Evolutionary conservation across 2,329 filamentous ascomycete species (phyloP), one percentile per base, ranked within the genome.

Genomic region (Calonectria montana): DNA sequence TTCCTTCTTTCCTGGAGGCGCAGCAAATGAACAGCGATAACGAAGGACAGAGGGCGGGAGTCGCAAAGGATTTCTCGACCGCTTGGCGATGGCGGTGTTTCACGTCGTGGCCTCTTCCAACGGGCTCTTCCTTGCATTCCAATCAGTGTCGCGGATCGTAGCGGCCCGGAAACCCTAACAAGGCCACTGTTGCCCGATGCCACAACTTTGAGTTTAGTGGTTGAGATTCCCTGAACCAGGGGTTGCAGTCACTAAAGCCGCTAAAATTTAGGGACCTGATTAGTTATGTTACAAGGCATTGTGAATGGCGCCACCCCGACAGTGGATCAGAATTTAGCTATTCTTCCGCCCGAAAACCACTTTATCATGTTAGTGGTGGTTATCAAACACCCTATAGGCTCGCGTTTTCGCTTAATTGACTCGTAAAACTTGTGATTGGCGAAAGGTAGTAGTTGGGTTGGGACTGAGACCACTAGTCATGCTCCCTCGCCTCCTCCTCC

Each of bases 1-100:
- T 69, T 39, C 43, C 67, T 31, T 16, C 61, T 37, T 48, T 41
- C 27, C 82, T 86, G 41, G 84, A 86, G 3, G 88, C 91, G 39
- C 29, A 27, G 8, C 55, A 45, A 27, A 35, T 25, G 37, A n/a
- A 39, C 39, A 35, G 57, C 55, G 27, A 53, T 21, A 35, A 47
- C 57, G 23, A 27, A 50, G 25, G 57, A 23, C 57, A 12, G 23
- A 18, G 57, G 4, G 39, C 23, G 23, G n/a, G 23, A n/a, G 57
- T 62, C 37, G 37, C 57, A n/a, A n/a, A 45, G 25, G 5, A 45
- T 29, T 43, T 59, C 29, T 39, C 21, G 13, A 59, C 53, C 6
- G 47, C 29, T 61, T 67, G 53, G 41, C 18, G 21, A 48, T 45
- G 65, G 47, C 25, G 21, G 65, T 48, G 45, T 67, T 41, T 47